Base-by-base conservation (phyloP, 2,329 filamentous ascomycete genomes). In the Fusarium burgessii region DNA sequence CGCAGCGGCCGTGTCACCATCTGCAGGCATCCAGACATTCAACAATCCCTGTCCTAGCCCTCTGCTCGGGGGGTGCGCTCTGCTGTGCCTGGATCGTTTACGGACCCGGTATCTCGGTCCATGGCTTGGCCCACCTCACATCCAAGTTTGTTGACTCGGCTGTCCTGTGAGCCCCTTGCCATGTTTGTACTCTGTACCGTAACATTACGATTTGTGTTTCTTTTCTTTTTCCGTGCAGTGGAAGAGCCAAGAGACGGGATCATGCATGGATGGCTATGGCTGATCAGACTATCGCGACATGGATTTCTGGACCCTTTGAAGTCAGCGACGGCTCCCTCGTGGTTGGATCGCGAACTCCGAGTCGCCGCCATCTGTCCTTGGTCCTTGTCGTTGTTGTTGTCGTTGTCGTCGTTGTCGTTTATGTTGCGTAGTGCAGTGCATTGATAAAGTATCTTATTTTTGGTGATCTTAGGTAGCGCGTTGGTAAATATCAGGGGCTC, bases 31-130 rank as follows among this genome's bases (percentile, higher is more conserved):
- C 59, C 55, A 23, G 54, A 25, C 41, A 36, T 49, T 40, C 27
- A 13, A 33, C 17, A 32, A 62, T 25, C 68, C 69, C 49, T 69
- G 68, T 33, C 62, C 42, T 46, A 45, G 50, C 50, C 56, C 20
- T n/a, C 56, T 71, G 69, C 55, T 64, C 69, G 69, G 65, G 61
- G 64, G 46, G 68, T 66, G 56, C 49, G 47, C 33, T 62, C 20
- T 57, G 38, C n/a, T 55, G 59, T 71, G 59, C 68, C 68, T 71
- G 68, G 68, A 69, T 72, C 59, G 49, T 63, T 54, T 38, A 71
- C 40, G 42, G 66, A 59, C 52, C 65, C 58, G 32, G 59, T 46
- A 69, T 65, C 64, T 71, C 40, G 68, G 68, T 62, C 50, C 46
- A 50, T 68, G 43, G 35, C 49, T 71, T 69, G 69, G 68, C 58